Evolutionary conservation across 331 rosid genomes (phyloP).

Genomic region (Malus hybrid): DNA sequence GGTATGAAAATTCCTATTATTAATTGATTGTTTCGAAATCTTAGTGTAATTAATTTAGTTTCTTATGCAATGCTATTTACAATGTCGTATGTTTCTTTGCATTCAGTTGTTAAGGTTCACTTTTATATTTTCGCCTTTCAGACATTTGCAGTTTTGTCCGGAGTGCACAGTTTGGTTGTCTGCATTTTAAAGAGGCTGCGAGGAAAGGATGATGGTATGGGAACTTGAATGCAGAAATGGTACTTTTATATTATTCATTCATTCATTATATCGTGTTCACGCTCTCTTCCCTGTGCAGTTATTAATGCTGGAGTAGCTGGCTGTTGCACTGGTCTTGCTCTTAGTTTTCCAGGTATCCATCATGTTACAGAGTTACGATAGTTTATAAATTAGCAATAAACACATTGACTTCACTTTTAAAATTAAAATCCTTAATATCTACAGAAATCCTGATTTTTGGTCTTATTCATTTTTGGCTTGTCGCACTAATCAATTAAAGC

Average conservation of each 20-base stretch:
- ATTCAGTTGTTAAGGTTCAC: neutral
- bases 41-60: neutral
- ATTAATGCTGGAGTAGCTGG: constrained; percentile 95
- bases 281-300: constrained; percentile 40
- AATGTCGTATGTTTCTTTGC: neutral
- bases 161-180: constrained; percentile 93
- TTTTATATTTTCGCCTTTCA: constrained; percentile 13
- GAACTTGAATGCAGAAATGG: constrained; percentile 5
- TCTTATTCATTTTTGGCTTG: neutral
- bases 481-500: neutral
- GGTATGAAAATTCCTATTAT: constrained; percentile 32
- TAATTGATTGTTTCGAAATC: neutral
- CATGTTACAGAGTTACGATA: neutral
- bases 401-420: neutral
- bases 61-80: neutral
- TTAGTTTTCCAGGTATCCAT: constrained; percentile 81
- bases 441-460: neutral
- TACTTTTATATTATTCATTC: neutral
- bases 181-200: constrained; percentile 85
- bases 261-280: neutral
- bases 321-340: constrained; percentile 94
- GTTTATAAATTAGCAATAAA: neutral
- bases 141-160: constrained; percentile 97
- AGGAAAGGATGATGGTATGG: constrained; percentile 91
- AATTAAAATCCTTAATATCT: neutral